Base-by-base conservation (phyloP, 2,329 filamentous ascomycete species). In the Cadophora gregata region DNA sequence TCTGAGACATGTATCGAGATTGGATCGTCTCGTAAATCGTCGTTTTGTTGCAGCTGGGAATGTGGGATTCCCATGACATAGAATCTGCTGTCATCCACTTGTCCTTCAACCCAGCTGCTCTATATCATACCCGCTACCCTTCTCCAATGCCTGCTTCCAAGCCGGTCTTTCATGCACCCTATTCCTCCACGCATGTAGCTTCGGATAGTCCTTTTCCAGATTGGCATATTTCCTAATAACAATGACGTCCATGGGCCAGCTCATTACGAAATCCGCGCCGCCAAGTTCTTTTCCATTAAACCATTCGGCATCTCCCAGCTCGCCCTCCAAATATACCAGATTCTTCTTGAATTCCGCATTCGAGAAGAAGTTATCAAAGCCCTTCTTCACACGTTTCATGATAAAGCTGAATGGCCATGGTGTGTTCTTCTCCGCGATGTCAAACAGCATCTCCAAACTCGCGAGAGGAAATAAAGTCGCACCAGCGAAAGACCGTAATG, bases 191-290 rank as follows among this genome's bases (percentile, higher is more conserved):
- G 64, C 72, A 24, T 48, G 62, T 24, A 80, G 19, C 59, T 74
- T 78, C 4, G 75, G 77, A 67, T 73, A 79, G 31, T 77, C 75
- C 24, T 71, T 70, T 59, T 67, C 42, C 27, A 75, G 64, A 67
- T 79, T 71, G 29, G 78, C 72, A 63, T 74, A 78, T 19, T 68
- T 70, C 29, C 74, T 73, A 56, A 73, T 68, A n/a, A 42, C 67
- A 48, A 77, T 73, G 19, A 75, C 69, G 64, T 79, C 78, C 70
- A 80, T 67, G 0, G 75, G 74, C 69, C 72, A 80, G 56, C 68
- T 77, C 58, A 79, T 48, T 65, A 77, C 76, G 16, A 80, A 69
- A 74, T 80, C 79, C 10, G 70, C 66, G 61, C 77, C 70, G 4
- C 78, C 78, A 19, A 77, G 65, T 14, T 70, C 47, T 56, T 68